Percentiles rank a stretch among this genome's conserved stretches.
These are phyloP conservation scores for Sporothrix brasiliensis DNA, from an alignment of 2,329 filamentous ascomycete genomes.

Conservation along the genomic window DNA sequence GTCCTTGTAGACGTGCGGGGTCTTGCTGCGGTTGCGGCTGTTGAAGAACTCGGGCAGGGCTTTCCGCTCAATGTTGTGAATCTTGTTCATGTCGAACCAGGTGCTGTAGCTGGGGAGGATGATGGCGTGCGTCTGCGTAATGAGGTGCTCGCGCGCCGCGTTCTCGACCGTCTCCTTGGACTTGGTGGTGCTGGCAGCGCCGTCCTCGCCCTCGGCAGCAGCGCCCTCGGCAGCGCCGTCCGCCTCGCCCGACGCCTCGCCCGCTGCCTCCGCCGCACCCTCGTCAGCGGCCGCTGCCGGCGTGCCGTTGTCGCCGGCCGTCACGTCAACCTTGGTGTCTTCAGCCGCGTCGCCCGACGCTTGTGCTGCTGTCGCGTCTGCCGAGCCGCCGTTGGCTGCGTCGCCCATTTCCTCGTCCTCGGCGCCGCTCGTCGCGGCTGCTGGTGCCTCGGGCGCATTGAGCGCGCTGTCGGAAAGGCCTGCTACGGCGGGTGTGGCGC, in stretches of 20 bases:
- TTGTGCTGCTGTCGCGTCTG: slow-evolving; percentile 20
- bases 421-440: slow-evolving; percentile 60
- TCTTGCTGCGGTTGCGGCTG: slow-evolving; percentile 96
- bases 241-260: slow-evolving; percentile 39
- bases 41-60: slow-evolving; percentile 98
- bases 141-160: slow-evolving; percentile 86
- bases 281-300: slow-evolving; percentile 19
- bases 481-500: slow-evolving; percentile 60
- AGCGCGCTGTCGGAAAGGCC: slow-evolving; percentile 63
- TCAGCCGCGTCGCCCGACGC: slow-evolving; percentile 22
- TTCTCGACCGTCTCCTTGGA: slow-evolving; percentile 81
- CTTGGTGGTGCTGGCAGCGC: slow-evolving; percentile 58
- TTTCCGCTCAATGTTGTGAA: slow-evolving; percentile 91
- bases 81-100: slow-evolving; percentile 97
- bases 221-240: slow-evolving; percentile 46
- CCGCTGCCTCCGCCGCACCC: slow-evolving; percentile 36
- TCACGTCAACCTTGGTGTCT: slow-evolving; percentile 31
- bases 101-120: slow-evolving; percentile 96
- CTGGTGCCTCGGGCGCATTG: slow-evolving; percentile 68
- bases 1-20: slow-evolving; percentile 94
- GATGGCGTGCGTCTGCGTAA: slow-evolving; percentile 91
- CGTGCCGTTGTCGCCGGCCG: slow-evolving; percentile 27
- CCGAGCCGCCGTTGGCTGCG: slow-evolving; percentile 38
- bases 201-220: slow-evolving; percentile 42
- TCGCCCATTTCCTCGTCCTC: slow-evolving; percentile 85